These are phyloP conservation scores for Anthoceros angustus DNA, from an alignment of 225 moss, liverwort and hornwort species.

Conservation along the genomic window DNA sequence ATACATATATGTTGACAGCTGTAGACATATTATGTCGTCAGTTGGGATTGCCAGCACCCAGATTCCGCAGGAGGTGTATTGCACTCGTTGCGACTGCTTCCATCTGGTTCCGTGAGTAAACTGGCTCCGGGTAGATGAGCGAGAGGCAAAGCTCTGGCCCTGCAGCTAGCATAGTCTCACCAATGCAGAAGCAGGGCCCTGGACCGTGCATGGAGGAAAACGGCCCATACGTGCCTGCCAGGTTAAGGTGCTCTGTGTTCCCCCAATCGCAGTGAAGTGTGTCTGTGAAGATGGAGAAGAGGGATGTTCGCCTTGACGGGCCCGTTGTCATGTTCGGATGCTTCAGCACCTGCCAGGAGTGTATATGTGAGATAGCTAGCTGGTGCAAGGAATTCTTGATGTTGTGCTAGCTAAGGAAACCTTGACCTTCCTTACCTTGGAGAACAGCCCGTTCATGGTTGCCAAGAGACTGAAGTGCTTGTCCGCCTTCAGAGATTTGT, in stretches of 20 bases:
- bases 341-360: background rate
- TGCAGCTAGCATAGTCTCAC: background rate
- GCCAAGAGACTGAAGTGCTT: background rate
- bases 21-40: too few species aligned
- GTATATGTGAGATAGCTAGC: background rate
- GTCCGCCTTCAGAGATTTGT: background rate
- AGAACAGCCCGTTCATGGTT: background rate
- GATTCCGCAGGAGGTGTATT: background rate
- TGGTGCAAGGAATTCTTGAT: background rate
- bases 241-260: background rate
- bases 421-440: background rate
- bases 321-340: background rate
- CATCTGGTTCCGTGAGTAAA: background rate
- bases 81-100: background rate
- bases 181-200: background rate
- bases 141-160: slow-evolving; percentile 2
- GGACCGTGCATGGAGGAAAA: background rate
- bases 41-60: too few species aligned
- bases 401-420: background rate
- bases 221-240: background rate
- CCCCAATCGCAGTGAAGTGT: background rate
- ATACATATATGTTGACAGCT: too few species aligned
- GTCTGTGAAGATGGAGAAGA: background rate
- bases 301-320: background rate
- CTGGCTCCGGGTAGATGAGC: background rate